Conservation (phyloP, 2,329 filamentous ascomycete species). For the Albifimbria verrucaria region DNA sequence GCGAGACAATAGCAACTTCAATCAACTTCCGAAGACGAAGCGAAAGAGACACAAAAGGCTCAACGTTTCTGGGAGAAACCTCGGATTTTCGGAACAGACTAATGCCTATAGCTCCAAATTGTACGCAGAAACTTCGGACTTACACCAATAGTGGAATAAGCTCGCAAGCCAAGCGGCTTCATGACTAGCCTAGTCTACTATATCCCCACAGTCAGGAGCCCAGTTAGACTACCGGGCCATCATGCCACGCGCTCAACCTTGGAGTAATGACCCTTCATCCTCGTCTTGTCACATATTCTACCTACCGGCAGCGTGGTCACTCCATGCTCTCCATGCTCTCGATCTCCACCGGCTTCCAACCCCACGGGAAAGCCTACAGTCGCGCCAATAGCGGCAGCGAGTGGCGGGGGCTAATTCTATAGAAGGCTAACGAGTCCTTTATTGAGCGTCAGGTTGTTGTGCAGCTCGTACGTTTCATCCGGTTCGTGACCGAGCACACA, state of each 20-base stretch:
- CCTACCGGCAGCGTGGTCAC: not conserved
- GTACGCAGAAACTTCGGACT: slow-evolving; percentile 20
- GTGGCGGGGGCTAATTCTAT: not conserved
- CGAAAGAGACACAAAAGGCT: not conserved
- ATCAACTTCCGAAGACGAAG: not conserved
- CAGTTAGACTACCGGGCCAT: not conserved
- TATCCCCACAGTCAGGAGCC: not conserved
- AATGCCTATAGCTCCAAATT: no score
- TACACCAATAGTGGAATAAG: slow-evolving; percentile 1
- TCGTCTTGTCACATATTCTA: not conserved
- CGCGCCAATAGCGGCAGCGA: not conserved
- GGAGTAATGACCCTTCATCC: no score
- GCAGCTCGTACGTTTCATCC: not conserved
- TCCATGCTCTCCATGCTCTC: no score
- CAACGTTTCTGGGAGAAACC: no score
- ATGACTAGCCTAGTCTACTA: not conserved
- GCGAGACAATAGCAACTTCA: not conserved
- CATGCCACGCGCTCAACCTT: not conserved
- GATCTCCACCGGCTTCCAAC: not conserved
- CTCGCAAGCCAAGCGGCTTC: not conserved
- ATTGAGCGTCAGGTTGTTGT: not conserved
- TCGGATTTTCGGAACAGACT: not conserved
- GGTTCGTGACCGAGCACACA: not conserved
- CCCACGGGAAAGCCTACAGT: not conserved
- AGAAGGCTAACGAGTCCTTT: not conserved